phyloP scores from a whole-genome alignment of 371 early-diverging fungal species.

The Mortierella sp. region DNA sequence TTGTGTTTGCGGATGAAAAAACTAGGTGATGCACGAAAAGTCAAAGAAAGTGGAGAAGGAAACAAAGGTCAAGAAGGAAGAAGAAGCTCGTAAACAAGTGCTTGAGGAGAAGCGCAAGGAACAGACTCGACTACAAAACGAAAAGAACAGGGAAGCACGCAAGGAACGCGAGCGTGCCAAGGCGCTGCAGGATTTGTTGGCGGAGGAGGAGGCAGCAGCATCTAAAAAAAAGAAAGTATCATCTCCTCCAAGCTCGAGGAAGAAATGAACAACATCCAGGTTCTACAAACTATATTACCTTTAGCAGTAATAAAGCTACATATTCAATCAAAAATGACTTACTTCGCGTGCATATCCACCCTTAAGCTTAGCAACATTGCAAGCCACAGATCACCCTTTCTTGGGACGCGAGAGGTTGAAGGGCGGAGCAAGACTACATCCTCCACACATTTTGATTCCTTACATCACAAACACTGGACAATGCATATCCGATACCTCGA shows the following conservation, averaged over 20 bases:
- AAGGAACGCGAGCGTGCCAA: slow-evolving; percentile 28
- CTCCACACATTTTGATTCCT: neutral
- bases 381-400: neutral
- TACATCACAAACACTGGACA: neutral
- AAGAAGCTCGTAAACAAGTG: slow-evolving; percentile 55
- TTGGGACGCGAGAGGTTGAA: no score
- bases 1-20: neutral
- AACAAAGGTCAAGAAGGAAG: slow-evolving; percentile 55
- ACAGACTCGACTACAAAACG: slow-evolving; percentile 14
- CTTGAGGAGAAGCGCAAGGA: slow-evolving; percentile 46
- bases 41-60: slow-evolving; percentile 60
- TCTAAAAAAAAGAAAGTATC: slow-evolving; percentile 14
- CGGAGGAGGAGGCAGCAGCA: slow-evolving; percentile 11
- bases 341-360: neutral
- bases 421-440: neutral
- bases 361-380: neutral
- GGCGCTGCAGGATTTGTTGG: slow-evolving; percentile 27
- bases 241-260: slow-evolving; percentile 3
- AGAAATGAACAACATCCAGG: neutral
- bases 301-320: no score
- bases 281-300: no score
- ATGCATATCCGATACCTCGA: slow-evolving; percentile 2
- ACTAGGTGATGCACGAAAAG: slow-evolving; percentile 60
- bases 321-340: no score
- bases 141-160: slow-evolving; percentile 23